Conservation (phyloP, 805 yeast genomes). For the Lipomyces chichibuensis region DNA sequence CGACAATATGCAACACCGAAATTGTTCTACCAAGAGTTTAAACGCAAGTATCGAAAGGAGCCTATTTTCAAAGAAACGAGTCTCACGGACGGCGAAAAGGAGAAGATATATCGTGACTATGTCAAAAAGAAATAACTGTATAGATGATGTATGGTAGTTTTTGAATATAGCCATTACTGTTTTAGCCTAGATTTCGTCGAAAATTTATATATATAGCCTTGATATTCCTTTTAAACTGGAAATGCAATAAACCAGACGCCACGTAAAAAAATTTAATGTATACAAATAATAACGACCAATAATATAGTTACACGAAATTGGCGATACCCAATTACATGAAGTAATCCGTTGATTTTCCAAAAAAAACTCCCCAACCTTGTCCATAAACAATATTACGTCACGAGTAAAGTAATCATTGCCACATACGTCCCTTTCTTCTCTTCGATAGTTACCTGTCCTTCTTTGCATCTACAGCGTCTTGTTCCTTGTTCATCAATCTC, state of each 20-base stretch:
- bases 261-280: background rate
- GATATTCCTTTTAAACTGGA: background rate
- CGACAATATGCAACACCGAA: constrained; percentile 39
- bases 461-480: background rate
- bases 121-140: constrained; percentile 8
- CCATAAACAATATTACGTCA: background rate
- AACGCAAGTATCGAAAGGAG: constrained; percentile 44
- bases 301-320: background rate
- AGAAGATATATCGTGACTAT: constrained; percentile 47
- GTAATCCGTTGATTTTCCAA: background rate
- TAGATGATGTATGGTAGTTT: background rate
- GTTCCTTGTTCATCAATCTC: background rate
- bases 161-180: constrained; percentile 49
- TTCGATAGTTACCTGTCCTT: background rate
- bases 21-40: constrained; percentile 49
- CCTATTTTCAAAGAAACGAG: constrained; percentile 38
- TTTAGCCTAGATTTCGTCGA: constrained; percentile 67
- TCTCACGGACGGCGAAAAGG: constrained; percentile 47
- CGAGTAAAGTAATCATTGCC: background rate
- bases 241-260: background rate
- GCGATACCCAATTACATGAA: background rate
- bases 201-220: background rate
- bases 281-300: background rate
- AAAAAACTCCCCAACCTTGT: background rate
- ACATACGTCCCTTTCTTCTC: background rate